Evolutionary conservation across 2,329 filamentous ascomycete genomes (phyloP).

Genomic region (Parasarocladium wereldwijsianum): DNA sequence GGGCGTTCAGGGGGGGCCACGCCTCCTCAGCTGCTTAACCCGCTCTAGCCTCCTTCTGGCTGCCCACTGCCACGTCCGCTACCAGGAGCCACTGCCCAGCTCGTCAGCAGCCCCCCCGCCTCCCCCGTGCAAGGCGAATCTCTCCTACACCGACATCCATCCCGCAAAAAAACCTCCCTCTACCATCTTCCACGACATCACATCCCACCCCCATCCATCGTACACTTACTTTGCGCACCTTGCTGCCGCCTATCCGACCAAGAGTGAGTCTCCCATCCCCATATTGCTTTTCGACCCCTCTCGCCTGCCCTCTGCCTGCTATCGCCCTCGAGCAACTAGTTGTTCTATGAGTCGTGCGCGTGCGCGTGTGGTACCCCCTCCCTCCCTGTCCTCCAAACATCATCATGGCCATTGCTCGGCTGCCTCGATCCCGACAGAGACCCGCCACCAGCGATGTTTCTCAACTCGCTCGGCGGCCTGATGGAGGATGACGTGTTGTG

Average conservation of each 20-base stretch:
- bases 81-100: background rate
- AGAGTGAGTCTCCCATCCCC: slow-evolving; percentile 3
- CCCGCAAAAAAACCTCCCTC: slow-evolving; percentile 5
- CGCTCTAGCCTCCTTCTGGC: background rate
- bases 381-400: slow-evolving; percentile 1
- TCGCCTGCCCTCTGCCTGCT: background rate
- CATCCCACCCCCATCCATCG: slow-evolving; percentile 3
- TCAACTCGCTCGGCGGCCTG: background rate
- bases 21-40: background rate
- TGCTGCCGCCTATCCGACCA: slow-evolving; percentile 1
- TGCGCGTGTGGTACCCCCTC: slow-evolving; percentile 4
- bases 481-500: too few species aligned
- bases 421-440: background rate
- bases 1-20: too few species aligned
- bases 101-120: background rate
- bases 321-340: slow-evolving; percentile 3
- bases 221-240: too few species aligned
- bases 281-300: background rate
- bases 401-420: background rate
- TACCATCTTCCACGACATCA: slow-evolving; percentile 5
- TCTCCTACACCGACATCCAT: slow-evolving; percentile 5
- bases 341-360: too few species aligned
- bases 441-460: background rate
- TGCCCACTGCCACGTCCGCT: background rate
- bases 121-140: slow-evolving; percentile 2